These are phyloP conservation scores for Solanum sejunctum DNA, from an alignment of 257 asterid species.

Conservation along the genomic window DNA sequence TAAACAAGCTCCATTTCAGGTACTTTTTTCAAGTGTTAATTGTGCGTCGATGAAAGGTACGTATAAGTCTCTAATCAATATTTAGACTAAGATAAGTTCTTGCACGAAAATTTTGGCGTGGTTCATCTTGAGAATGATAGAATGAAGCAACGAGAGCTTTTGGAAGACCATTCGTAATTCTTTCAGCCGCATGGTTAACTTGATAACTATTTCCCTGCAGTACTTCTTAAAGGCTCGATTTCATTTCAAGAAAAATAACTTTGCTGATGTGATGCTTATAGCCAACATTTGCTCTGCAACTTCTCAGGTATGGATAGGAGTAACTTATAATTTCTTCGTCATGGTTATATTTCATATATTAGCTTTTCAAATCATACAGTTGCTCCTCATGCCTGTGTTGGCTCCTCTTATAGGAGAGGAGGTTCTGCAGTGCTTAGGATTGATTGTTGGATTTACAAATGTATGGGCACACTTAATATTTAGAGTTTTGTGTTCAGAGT, in stretches of 20 bases:
- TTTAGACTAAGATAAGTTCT: background rate
- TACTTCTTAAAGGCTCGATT: constrained; percentile 53
- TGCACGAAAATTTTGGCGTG: background rate
- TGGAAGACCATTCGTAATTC: background rate
- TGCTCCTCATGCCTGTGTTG: constrained; percentile 1
- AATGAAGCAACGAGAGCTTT: background rate
- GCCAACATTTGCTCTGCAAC: constrained; percentile 40
- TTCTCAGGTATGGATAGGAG: constrained; percentile 22
- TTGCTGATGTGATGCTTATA: constrained; percentile 55
- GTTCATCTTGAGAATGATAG: background rate
- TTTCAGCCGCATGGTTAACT: background rate
- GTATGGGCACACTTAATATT: background rate
- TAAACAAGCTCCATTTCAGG: constrained; percentile 40
- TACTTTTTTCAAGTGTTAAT: background rate
- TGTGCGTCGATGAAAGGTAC: background rate
- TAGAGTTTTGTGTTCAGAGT: background rate
- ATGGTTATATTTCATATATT: no score
- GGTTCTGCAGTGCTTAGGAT: constrained; percentile 1
- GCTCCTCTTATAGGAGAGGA: constrained; percentile 10
- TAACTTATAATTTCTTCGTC: background rate
- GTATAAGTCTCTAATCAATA: background rate
- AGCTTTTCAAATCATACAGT: background rate
- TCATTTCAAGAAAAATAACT: constrained; percentile 49
- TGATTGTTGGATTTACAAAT: background rate
- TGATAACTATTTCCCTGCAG: constrained; percentile 16